Conservation (phyloP, 2,329 filamentous ascomycete genomes). For the Triangularia setosa region DNA sequence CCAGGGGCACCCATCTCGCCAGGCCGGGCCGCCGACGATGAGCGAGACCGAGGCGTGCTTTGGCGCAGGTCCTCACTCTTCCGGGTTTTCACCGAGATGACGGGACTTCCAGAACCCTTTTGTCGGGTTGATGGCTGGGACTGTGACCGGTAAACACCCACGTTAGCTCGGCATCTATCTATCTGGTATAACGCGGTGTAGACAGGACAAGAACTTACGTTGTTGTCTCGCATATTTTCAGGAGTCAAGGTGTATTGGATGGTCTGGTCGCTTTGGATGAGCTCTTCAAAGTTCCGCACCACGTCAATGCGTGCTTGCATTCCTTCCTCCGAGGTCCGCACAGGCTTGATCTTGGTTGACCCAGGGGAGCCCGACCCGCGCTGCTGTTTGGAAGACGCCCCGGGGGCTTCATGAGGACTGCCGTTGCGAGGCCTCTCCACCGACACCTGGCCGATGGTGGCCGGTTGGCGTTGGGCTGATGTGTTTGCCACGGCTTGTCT, state of each 20-base stretch:
- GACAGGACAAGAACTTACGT: conserved; percentile 48
- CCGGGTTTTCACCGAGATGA: conserved; percentile 38
- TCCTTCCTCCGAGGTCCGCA: conserved; percentile 57
- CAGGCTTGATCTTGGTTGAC: conserved; percentile 49
- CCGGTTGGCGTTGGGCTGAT: conserved; percentile 21
- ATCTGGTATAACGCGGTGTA: background rate
- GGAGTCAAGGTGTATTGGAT: conserved; percentile 80
- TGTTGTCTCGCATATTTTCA: conserved; percentile 71
- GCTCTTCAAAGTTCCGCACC: conserved; percentile 68
- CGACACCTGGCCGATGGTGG: conserved; percentile 37
- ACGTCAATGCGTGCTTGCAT: conserved; percentile 47
- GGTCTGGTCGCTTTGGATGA: conserved; percentile 78
- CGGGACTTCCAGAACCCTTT: conserved; percentile 40
- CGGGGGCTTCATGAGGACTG: conserved; percentile 19
- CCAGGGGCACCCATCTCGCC: conserved; percentile 32
- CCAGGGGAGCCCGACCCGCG: conserved; percentile 49
- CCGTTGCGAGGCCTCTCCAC: conserved; percentile 34
- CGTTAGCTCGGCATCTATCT: background rate
- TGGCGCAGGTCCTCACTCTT: conserved; percentile 46
- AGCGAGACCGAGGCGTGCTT: conserved; percentile 40
- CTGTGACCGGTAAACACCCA: conserved; percentile 18
- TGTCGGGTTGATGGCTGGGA: conserved; percentile 35
- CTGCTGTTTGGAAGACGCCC: conserved; percentile 19
- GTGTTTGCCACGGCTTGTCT: conserved; percentile 23
- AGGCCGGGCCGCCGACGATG: conserved; percentile 42